Evolutionary conservation across 2,329 filamentous ascomycete species (phyloP), one percentile per base, ranked within the genome.

Genomic region (Paecilomyces dactylethromorphus): DNA sequence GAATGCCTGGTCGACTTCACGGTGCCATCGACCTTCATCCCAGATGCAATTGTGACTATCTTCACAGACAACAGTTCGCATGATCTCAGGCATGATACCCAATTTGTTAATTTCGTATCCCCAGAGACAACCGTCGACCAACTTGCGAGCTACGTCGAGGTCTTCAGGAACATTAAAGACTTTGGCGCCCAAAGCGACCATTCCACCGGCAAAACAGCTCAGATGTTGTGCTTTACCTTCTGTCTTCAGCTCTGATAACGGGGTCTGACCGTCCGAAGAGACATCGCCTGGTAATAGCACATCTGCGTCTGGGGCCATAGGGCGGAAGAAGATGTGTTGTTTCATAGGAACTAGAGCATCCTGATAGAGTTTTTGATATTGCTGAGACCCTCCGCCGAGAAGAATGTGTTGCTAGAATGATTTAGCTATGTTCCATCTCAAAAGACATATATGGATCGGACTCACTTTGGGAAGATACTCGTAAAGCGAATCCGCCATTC

Each of bases 311-410:
- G 85, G 82, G 21, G 86, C 82, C 84, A 94, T 88, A 0, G 92
- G 91, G 4, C 88, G 83, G 74, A 85, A 96, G 59, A 96, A 84
- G 10, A 96, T 80, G 71, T 89, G 82, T 63, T 91, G 81, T 64
- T 89, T 88, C 35, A 88, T 84, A 0, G 85, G 85, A 4, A 87
- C 83, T 31, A 87, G 83, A 3, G 86, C 83, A 58, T 83, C 84
- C 59, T 87, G 80, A 69, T 95, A 91, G 74, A 96, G 83, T 21
- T 81, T 82, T 61, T 82, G 79, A 72, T 95, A 95, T 31, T 57
- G 45, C 62, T 87, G 84, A 1, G 86, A 79, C 0, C 91, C 92
- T 59, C 90, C 90, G 1, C 96, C 82, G 4, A 96, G 33, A 39
- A 53, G 45, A 7, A 53, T 82, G 12, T 94, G 76, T 68, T 88